Conservation (phyloP, 140 eudicot genomes). For the Ambrosia hybrid region DNA sequence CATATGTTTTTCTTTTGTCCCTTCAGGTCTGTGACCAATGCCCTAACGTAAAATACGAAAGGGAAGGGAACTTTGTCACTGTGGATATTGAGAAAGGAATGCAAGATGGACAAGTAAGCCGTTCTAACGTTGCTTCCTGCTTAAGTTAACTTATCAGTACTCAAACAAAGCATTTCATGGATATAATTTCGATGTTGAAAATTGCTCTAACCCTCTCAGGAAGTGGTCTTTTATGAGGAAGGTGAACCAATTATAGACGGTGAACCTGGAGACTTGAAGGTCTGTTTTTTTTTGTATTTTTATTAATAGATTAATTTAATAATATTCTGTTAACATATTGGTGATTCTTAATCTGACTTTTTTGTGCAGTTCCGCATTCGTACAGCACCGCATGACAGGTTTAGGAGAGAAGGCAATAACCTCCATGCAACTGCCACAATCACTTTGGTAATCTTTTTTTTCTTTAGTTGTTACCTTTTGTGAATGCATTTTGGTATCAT, state of each 20-base stretch:
- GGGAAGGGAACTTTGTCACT: slow-evolving; percentile 80
- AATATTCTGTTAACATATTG: background rate
- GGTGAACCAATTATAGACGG: slow-evolving; percentile 98
- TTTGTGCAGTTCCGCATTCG: slow-evolving; percentile 79
- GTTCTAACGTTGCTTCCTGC: background rate
- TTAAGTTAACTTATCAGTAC: background rate
- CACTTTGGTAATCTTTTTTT: slow-evolving; percentile 37
- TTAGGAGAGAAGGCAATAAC: slow-evolving; percentile 88
- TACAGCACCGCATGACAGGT: slow-evolving; percentile 89
- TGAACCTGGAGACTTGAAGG: slow-evolving; percentile 94
- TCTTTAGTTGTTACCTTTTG: background rate
- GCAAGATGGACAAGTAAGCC: slow-evolving; percentile 89
- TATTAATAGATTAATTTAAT: slow-evolving; percentile 1
- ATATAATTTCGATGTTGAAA: slow-evolving; percentile 5
- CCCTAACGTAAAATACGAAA: slow-evolving; percentile 81
- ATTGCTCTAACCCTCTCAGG: slow-evolving; percentile 43
- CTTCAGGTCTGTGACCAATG: slow-evolving; percentile 91
- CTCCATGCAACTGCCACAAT: slow-evolving; percentile 78
- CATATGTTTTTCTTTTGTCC: background rate
- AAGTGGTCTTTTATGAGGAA: slow-evolving; percentile 80
- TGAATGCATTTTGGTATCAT: slow-evolving; percentile 1
- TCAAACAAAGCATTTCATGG: background rate
- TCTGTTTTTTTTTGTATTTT: slow-evolving; percentile 32
- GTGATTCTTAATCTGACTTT: slow-evolving; percentile 8
- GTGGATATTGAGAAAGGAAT: slow-evolving; percentile 98